Conservation (phyloP, 495 filamentous ascomycete genomes). For the Neurospora sp. region DNA sequence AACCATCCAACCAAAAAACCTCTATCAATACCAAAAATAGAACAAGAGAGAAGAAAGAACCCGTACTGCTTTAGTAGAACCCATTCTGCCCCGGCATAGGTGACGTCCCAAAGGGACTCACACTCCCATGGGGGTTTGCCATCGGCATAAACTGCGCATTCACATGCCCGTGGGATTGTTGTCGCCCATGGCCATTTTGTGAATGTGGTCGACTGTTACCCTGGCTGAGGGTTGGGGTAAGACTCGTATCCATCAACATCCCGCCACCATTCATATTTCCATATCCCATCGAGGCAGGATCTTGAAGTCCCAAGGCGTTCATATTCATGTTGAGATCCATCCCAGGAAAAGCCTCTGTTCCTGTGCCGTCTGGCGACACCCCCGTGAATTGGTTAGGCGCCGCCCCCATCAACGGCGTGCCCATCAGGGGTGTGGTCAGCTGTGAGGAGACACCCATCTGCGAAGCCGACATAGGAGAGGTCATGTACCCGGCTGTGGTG, state of each 20-base stretch:
- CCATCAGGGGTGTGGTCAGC: constrained; percentile 10
- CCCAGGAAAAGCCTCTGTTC: constrained; percentile 22
- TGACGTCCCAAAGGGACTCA: not conserved
- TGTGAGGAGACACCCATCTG: constrained; percentile 2
- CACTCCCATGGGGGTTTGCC: not conserved
- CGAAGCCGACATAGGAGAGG: not conserved
- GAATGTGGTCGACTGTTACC: not conserved
- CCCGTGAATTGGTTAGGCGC: constrained; percentile 11
- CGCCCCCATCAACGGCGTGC: constrained; percentile 5
- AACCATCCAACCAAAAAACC: not conserved
- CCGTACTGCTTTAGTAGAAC: not conserved
- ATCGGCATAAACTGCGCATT: not conserved
- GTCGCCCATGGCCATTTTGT: not conserved
- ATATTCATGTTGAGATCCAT: constrained; percentile 22
- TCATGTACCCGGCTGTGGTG: constrained; percentile 1
- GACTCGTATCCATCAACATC: not conserved
- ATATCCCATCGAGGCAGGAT: constrained; percentile 3
- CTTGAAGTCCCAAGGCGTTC: constrained; percentile 29
- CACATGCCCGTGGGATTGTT: not conserved
- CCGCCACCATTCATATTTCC: not conserved
- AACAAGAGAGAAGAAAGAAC: not conserved
- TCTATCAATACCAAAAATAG: not conserved
- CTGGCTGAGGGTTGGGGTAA: not conserved
- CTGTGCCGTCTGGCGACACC: constrained; percentile 16
- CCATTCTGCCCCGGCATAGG: not conserved